phyloP scores from a whole-genome alignment of 2,329 filamentous ascomycete species.

The Microascus cirrosus region DNA sequence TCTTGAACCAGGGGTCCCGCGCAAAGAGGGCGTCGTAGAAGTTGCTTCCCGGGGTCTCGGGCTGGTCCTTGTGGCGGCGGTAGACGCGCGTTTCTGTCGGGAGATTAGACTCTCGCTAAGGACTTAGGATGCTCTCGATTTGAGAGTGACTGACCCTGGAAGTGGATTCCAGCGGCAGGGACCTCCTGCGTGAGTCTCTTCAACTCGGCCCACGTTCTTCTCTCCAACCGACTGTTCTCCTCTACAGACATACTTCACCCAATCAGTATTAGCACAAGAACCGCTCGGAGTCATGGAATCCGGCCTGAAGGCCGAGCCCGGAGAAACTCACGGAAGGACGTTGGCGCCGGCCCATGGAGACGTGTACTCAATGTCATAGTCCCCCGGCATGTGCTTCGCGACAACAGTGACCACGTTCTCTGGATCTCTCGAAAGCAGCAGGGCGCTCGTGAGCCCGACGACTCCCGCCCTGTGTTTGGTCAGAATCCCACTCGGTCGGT shows the following conservation, averaged over 20 bases:
- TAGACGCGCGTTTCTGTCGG: constrained; percentile 34
- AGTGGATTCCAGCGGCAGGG: constrained; percentile 71
- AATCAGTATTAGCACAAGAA: not conserved
- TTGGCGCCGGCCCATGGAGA: constrained; percentile 86
- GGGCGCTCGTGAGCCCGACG: constrained; percentile 37
- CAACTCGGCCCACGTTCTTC: constrained; percentile 52
- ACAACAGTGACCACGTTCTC: constrained; percentile 52
- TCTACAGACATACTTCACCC: constrained; percentile 28
- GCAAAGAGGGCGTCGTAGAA: constrained; percentile 57
- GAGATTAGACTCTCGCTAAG: not conserved
- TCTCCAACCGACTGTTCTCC: constrained; percentile 43
- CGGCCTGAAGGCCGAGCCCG: not conserved
- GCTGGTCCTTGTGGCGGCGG: constrained; percentile 51
- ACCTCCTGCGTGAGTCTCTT: constrained; percentile 49
- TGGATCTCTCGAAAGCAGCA: constrained; percentile 32
- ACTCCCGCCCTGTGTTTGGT: constrained; percentile 30
- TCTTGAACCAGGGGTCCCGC: constrained; percentile 62
- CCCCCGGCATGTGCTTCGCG: constrained; percentile 85
- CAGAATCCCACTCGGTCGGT: not conserved
- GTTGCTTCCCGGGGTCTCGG: constrained; percentile 17
- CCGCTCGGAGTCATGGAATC: not conserved
- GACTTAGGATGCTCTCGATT: not conserved
- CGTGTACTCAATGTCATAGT: constrained; percentile 84
- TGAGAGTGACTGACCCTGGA: constrained; percentile 42
- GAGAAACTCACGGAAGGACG: constrained; percentile 50